A percentile compares a stretch with the other conserved stretches of the same genome.
These are phyloP conservation scores for Vanderwaltozyma polyspora DNA, from an alignment of 805 yeast species.

Conservation along the genomic window DNA sequence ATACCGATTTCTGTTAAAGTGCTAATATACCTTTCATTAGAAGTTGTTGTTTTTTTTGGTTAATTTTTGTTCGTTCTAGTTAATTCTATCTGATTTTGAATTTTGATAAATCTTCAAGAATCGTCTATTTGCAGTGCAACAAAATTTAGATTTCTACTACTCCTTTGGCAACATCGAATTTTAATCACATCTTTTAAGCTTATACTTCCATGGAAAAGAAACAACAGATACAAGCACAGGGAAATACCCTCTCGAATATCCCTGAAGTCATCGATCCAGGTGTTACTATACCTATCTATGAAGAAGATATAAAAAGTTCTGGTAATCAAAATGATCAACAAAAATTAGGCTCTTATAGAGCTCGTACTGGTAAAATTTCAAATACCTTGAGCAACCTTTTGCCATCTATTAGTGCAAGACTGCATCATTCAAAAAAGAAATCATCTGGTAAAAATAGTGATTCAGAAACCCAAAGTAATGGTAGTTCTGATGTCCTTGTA, in stretches of 20 bases:
- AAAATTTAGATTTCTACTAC: too few relatives aligned
- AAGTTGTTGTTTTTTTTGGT: too few relatives aligned
- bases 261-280: constrained; percentile 27
- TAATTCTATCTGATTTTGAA: too few relatives aligned
- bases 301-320: constrained; percentile 9
- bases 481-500: constrained; percentile 1
- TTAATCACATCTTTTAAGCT: too few relatives aligned
- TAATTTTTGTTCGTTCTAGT: too few relatives aligned
- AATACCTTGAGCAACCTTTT: constrained; percentile 25
- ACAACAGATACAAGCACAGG: too few relatives aligned
- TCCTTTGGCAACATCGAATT: too few relatives aligned
- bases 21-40: too few relatives aligned
- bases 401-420: constrained; percentile 28
- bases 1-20: too few relatives aligned
- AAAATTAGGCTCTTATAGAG: constrained; percentile 26
- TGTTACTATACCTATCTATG: constrained; percentile 26
- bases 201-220: too few relatives aligned
- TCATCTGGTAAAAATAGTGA: constrained; percentile 1
- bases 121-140: too few relatives aligned
- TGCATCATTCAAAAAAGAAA: constrained; percentile 14
- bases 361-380: constrained; percentile 26
- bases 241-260: constrained; percentile 9
- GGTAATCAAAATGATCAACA: constrained; percentile 8
- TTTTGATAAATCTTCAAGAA: too few relatives aligned
- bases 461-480: constrained; percentile 1